Percentiles rank a stretch among this genome's conserved stretches.
These are phyloP conservation scores for Pseudonitzschia delicatissima DNA, from an alignment of 108 stramenopile species.

Conservation along the genomic window DNA sequence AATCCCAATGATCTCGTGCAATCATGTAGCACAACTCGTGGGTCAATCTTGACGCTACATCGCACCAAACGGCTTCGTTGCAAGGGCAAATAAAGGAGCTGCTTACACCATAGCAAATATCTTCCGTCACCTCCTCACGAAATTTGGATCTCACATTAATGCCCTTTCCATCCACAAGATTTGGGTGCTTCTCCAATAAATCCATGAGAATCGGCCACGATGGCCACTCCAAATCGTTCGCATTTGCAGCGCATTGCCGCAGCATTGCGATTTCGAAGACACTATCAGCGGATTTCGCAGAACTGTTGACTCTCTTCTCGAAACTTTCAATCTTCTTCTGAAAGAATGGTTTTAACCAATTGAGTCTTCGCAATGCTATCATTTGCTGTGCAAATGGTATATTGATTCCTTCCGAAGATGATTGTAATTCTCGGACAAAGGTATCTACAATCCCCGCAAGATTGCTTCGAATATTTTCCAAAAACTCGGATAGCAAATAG, in stretches of 20 bases:
- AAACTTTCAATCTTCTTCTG: neutral
- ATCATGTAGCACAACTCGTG: constrained; percentile 13
- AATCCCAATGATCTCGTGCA: constrained; percentile 4
- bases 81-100: constrained; percentile 23
- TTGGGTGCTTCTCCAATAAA: constrained; percentile 13
- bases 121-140: constrained; percentile 31
- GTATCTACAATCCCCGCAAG: constrained; percentile 7
- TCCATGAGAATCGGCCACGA: constrained; percentile 20
- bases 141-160: constrained; percentile 15
- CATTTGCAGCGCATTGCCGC: constrained; percentile 6
- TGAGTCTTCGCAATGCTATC: constrained; percentile 35
- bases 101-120: constrained; percentile 29
- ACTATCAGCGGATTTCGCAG: neutral
- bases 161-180: constrained; percentile 6
- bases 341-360: constrained; percentile 28
- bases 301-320: constrained; percentile 6
- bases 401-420: neutral
- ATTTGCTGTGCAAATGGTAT: constrained; percentile 27
- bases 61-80: constrained; percentile 39
- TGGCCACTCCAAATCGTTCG: constrained; percentile 13
- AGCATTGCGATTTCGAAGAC: neutral
- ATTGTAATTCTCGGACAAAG: constrained; percentile 2
- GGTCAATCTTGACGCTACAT: constrained; percentile 28
- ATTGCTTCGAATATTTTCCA: constrained; percentile 9
- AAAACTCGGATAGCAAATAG: constrained; percentile 24